Percentiles rank a stretch among this genome's conserved stretches.
Evolutionary conservation across 2,329 filamentous ascomycete genomes (phyloP).

Genomic region (Penicillium glabrum): DNA sequence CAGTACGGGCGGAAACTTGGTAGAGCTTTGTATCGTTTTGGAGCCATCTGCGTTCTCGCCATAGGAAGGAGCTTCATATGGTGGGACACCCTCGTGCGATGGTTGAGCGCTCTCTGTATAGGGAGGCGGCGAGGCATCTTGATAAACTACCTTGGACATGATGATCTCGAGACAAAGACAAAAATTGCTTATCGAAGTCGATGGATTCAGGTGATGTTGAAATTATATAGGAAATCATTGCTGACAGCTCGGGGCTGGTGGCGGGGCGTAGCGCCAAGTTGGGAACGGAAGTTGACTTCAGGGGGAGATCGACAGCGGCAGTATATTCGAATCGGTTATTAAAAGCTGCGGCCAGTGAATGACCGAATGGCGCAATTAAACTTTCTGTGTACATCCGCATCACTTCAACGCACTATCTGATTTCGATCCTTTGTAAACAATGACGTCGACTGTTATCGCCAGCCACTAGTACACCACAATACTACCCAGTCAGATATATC

Average conservation of each 20-base stretch:
- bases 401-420: too few relatives aligned
- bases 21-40: not conserved
- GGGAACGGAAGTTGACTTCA: not conserved
- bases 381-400: too few relatives aligned
- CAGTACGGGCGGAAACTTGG: constrained; percentile 10
- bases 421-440: too few relatives aligned
- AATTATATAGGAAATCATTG: not conserved
- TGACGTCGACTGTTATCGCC: too few relatives aligned
- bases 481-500: too few relatives aligned
- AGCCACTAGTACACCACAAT: too few relatives aligned
- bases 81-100: not conserved
- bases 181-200: not conserved
- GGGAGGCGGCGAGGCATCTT: constrained; percentile 1
- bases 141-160: not conserved
- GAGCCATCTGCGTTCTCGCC: not conserved
- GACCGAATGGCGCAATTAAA: too few relatives aligned
- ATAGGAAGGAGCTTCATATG: not conserved
- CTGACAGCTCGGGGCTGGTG: not conserved
- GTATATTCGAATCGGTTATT: too few relatives aligned
- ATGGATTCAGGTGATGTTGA: not conserved
- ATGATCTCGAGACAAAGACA: too few relatives aligned
- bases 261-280: not conserved
- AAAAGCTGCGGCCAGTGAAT: too few relatives aligned
- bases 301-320: too few relatives aligned
- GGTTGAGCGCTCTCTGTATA: not conserved